Evolutionary conservation across 116 monocot species (phyloP).

Genomic region (Posidonia oceanica): DNA sequence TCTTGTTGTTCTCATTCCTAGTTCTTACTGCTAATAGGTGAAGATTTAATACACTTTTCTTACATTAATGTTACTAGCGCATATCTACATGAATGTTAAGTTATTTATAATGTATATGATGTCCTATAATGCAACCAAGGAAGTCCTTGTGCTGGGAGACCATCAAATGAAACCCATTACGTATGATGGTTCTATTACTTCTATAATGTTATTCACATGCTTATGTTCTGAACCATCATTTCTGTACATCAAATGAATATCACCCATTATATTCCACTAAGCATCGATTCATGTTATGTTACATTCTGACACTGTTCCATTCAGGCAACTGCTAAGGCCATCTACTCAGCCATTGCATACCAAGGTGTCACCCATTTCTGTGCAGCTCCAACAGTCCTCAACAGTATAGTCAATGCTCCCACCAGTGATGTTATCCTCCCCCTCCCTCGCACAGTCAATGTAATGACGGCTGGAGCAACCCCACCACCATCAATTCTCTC

Average conservation of each 20-base stretch:
- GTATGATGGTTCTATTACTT: too few relatives aligned
- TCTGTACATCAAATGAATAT: too few relatives aligned
- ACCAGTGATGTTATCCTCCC: slow-evolving; percentile 54
- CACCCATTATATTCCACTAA: too few relatives aligned
- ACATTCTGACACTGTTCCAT: slow-evolving; percentile 4
- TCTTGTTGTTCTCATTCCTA: too few relatives aligned
- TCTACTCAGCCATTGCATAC: slow-evolving; percentile 45
- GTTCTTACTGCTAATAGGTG: too few relatives aligned
- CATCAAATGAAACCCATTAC: neutral
- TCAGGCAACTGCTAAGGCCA: slow-evolving; percentile 27
- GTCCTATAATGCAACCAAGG: neutral
- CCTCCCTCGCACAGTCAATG: slow-evolving; percentile 59
- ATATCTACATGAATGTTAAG: too few relatives aligned
- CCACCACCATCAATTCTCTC: slow-evolving; percentile 67
- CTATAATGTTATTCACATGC: too few relatives aligned
- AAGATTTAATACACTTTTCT: too few relatives aligned
- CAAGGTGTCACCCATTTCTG: slow-evolving; percentile 83
- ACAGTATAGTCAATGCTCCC: slow-evolving; percentile 65
- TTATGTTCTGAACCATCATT: too few relatives aligned
- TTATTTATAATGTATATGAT: neutral
- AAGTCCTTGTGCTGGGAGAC: neutral
- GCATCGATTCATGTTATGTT: neutral
- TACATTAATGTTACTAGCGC: too few relatives aligned
- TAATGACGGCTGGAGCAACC: slow-evolving; percentile 86
- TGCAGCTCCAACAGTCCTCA: slow-evolving; percentile 82